These are phyloP conservation scores for Plenodomus tracheiphilus DNA, from an alignment of 2,329 filamentous ascomycete species.

Conservation along the genomic window DNA sequence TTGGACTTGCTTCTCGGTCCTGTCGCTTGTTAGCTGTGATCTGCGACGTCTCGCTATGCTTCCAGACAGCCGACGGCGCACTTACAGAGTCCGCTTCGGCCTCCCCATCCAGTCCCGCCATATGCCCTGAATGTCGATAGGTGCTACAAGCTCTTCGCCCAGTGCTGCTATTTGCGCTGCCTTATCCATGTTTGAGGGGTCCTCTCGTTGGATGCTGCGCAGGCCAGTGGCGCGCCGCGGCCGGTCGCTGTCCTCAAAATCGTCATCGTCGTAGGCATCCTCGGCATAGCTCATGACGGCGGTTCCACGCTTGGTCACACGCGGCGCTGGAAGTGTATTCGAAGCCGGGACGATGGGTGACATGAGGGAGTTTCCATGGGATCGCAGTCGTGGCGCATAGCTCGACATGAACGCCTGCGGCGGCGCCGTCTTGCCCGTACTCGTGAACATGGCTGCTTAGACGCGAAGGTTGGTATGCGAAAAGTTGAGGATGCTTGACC, in stretches of 20 bases:
- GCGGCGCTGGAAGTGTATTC: conserved; percentile 67
- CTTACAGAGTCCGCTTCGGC: conserved; percentile 54
- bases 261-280: conserved; percentile 86
- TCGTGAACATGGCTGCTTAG: conserved; percentile 45
- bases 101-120: conserved; percentile 97
- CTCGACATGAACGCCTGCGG: conserved; percentile 89
- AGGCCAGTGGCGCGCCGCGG: conserved; percentile 75
- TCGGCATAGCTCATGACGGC: conserved; percentile 98
- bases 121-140: conserved; percentile 84
- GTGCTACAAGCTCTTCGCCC: conserved; percentile 77
- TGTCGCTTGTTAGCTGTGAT: conserved; percentile 24
- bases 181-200: conserved; percentile 62
- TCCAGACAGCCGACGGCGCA: conserved; percentile 18
- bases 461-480: conserved; percentile 22
- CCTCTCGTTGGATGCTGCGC: conserved; percentile 73
- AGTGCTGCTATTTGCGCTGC: conserved; percentile 72
- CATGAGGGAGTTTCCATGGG: conserved; percentile 89
- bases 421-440: conserved; percentile 50
- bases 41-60: background rate
- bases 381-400: conserved; percentile 86
- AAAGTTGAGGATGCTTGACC: conserved; percentile 31
- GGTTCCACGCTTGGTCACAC: conserved; percentile 96
- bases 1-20: conserved; percentile 64
- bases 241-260: conserved; percentile 74
- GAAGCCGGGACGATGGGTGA: conserved; percentile 78